Percentiles rank a stretch among this genome's conserved stretches.
Conservation (phyloP, 257 asterid genomes). For the Salvia rosmarinus region DNA sequence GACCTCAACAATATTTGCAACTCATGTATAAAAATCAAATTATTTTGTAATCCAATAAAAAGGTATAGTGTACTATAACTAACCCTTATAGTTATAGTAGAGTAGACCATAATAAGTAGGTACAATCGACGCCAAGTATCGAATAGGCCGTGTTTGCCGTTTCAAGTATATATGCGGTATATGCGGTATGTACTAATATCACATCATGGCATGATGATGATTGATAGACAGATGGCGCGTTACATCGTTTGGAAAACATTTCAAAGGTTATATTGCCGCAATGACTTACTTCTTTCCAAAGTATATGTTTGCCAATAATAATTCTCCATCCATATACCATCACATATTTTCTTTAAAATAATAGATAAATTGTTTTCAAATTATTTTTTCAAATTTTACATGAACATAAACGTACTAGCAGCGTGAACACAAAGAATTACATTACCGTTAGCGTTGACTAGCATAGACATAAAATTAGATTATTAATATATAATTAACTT, state of each 20-base stretch:
- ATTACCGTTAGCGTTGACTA: not conserved
- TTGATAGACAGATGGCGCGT: constrained; percentile 28
- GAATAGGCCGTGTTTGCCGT: too few relatives aligned
- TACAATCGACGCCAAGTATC: too few relatives aligned
- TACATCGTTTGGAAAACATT: constrained; percentile 29
- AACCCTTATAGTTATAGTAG: too few relatives aligned
- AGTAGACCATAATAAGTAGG: too few relatives aligned
- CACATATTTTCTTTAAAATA: not conserved
- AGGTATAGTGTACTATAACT: too few relatives aligned
- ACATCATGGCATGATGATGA: not conserved
- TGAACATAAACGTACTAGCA: not conserved
- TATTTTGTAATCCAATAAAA: too few relatives aligned
- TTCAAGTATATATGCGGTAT: too few relatives aligned
- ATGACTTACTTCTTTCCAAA: constrained; percentile 6
- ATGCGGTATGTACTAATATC: not conserved
- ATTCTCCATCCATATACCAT: too few relatives aligned
- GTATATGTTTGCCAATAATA: not conserved
- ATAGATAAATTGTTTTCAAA: not conserved
- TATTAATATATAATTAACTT: too few relatives aligned
- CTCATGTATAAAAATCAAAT: too few relatives aligned
- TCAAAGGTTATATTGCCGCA: constrained; percentile 19
- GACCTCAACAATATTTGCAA: too few relatives aligned
- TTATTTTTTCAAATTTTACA: not conserved
- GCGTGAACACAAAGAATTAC: constrained; percentile 5
- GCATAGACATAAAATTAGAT: not conserved